Percentiles rank a stretch among this genome's conserved stretches.
phyloP scores from a whole-genome alignment of 805 yeast genomes.

The Starmerella gropengiesseri region DNA sequence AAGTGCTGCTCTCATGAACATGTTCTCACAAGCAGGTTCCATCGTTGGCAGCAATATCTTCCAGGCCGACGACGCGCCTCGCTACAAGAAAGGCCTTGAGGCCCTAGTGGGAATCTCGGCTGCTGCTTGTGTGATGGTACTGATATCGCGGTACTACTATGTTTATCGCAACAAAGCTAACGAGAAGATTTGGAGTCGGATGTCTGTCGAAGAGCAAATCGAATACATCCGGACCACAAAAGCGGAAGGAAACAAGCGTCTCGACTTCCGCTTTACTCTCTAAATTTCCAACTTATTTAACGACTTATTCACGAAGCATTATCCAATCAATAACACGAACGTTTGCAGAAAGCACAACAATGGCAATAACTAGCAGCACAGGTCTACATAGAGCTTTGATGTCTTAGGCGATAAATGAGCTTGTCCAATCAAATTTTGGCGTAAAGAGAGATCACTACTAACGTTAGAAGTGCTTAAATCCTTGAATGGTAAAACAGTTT shows the following conservation, averaged over 20 bases:
- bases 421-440: no score
- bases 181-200: slow-evolving; percentile 40
- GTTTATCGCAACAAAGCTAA: slow-evolving; percentile 27
- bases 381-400: no score
- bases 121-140: slow-evolving; percentile 17
- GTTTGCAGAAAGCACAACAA: no score
- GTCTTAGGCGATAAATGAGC: no score
- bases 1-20: slow-evolving; percentile 54
- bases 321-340: no score
- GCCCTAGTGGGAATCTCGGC: slow-evolving; percentile 25
- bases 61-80: slow-evolving; percentile 46
- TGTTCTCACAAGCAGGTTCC: slow-evolving; percentile 49
- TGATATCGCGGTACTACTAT: slow-evolving; percentile 30
- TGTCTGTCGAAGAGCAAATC: slow-evolving; percentile 41
- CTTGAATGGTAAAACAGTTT: no score
- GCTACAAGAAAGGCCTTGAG: slow-evolving; percentile 47
- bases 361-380: no score
- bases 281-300: slow-evolving; percentile 3
- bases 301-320: not conserved
- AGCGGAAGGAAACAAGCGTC: slow-evolving; percentile 48
- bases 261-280: slow-evolving; percentile 38
- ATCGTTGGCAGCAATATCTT: slow-evolving; percentile 49
- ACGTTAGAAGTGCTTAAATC: no score
- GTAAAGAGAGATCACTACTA: no score
- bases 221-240: slow-evolving; percentile 37